Base-by-base conservation (phyloP, 1,284 basidiomycete genomes). In the Cutaneotrichosporon sp. region DNA sequence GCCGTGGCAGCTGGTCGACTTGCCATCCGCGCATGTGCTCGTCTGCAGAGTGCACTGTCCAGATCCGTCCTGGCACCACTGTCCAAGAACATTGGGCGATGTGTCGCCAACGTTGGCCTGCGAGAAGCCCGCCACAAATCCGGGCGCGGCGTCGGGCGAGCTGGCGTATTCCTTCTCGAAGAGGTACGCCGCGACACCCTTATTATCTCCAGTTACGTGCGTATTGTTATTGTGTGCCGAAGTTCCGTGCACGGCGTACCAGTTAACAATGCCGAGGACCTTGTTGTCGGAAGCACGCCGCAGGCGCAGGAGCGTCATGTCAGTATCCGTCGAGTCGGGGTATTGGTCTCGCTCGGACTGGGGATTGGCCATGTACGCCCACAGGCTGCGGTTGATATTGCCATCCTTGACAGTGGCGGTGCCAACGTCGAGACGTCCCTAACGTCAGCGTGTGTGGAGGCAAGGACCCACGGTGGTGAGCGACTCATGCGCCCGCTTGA, bases 11-110 rank as follows among this genome's bases (percentile, higher is more conserved):
- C 46, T 33, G 10, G 14, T 14, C 22, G 41, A 12, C 20, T 35
- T 48, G n/a, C 55, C 55, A 39, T 53, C 55, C 6, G 39, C 19
- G 20, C 55, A 57, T 6, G 51, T 54, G 26, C 39, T 37, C n/a
- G n/a, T 52, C n/a, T 48, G 17, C 11, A 44, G 19, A 22, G 31
- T 24, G 35, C 55, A 57, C 31, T 34, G 14, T 7, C 45, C 43
- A 5, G 55, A 53, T 19, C 51, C 55, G 48, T 57, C 55, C 22
- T 53, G 44, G 41, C 55, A 57, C 55, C 55, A 57, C 31, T 45
- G 43, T 3, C 55, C 55, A 8, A 53, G 48, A n/a, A 53, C 46
- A 37, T 53, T 53, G 14, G 51, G 51, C 4, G 48, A 51, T 6
- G 41, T 37, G 22, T 57, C 55, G n/a, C 55, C 55, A 19, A 54